These are phyloP conservation scores for Picochlorum sp. DNA, from an alignment of 139 green algal species.

Conservation along the genomic window DNA sequence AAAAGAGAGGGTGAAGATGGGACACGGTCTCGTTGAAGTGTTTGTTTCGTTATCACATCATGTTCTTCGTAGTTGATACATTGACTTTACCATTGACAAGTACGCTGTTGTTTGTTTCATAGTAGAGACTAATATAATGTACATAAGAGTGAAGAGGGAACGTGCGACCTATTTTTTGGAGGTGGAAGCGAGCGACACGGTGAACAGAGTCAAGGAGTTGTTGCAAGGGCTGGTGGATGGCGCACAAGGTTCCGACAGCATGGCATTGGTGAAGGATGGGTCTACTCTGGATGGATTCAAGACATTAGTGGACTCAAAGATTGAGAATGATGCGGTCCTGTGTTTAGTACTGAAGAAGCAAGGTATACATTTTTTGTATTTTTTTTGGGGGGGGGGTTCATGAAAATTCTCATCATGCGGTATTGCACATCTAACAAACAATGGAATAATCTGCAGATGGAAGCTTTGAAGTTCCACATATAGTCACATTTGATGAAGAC, in stretches of 20 bases:
- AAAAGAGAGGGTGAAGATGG: too few species aligned
- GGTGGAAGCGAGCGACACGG: conserved; percentile 70
- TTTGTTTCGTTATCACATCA: too few species aligned
- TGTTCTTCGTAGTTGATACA: background rate
- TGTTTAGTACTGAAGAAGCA: conserved; percentile 48
- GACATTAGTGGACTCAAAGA: conserved; percentile 64
- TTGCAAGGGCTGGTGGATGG: conserved; percentile 35
- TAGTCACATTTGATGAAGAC: background rate
- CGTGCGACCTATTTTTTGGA: conserved; percentile 78
- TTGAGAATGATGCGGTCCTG: conserved; percentile 76
- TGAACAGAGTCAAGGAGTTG: conserved; percentile 56
- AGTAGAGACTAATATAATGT: conserved; percentile 3
- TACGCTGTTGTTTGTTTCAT: background rate
- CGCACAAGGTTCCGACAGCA: background rate
- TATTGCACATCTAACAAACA: too few species aligned
- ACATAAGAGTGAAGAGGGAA: conserved; percentile 39
- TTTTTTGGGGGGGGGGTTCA: too few species aligned
- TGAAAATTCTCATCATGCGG: too few species aligned
- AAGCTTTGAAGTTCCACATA: background rate
- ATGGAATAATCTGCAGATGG: too few species aligned
- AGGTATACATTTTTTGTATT: conserved; percentile 29
- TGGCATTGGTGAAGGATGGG: conserved; percentile 32
- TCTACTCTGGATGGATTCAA: conserved; percentile 51
- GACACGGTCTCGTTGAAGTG: too few species aligned
- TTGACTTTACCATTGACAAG: background rate